A percentile compares a stretch with the other conserved stretches of the same genome.
These are phyloP conservation scores for Apophysomyces variabilis DNA, from an alignment of 371 early-diverging fungal species.

Conservation along the genomic window DNA sequence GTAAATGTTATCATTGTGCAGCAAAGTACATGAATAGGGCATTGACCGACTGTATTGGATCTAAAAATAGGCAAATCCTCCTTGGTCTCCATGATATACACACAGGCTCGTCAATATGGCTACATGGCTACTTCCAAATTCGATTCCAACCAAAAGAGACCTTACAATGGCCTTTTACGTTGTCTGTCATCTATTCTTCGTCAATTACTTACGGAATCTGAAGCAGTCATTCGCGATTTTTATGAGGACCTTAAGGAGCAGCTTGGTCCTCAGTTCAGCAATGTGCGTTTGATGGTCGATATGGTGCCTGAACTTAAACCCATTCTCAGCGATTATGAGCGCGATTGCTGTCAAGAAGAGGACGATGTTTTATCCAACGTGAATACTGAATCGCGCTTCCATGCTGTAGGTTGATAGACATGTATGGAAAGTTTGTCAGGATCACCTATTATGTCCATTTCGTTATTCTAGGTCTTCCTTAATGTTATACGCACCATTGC, in stretches of 20 bases:
- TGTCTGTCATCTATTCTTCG: constrained; percentile 46
- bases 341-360: constrained; percentile 16
- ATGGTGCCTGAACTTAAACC: constrained; percentile 52
- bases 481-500: constrained; percentile 47
- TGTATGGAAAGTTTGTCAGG: not conserved
- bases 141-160: constrained; percentile 46
- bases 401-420: constrained; percentile 30
- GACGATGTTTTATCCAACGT: constrained; percentile 39
- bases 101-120: constrained; percentile 44
- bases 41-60: not conserved
- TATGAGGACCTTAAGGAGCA: constrained; percentile 40
- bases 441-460: not conserved
- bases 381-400: constrained; percentile 43
- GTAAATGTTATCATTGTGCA: constrained; percentile 9
- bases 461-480: constrained; percentile 36
- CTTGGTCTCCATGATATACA: constrained; percentile 34
- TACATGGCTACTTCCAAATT: constrained; percentile 50
- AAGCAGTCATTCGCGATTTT: constrained; percentile 43
- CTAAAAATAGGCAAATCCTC: constrained; percentile 36
- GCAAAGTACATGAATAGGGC: not conserved
- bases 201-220: constrained; percentile 49
- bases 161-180: constrained; percentile 46
- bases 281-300: constrained; percentile 41
- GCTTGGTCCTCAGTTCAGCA: constrained; percentile 47
- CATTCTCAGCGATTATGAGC: constrained; percentile 30